Evolutionary conservation across 1,139 yeast species (phyloP).

Genomic region (Candida dubliniensis): DNA sequence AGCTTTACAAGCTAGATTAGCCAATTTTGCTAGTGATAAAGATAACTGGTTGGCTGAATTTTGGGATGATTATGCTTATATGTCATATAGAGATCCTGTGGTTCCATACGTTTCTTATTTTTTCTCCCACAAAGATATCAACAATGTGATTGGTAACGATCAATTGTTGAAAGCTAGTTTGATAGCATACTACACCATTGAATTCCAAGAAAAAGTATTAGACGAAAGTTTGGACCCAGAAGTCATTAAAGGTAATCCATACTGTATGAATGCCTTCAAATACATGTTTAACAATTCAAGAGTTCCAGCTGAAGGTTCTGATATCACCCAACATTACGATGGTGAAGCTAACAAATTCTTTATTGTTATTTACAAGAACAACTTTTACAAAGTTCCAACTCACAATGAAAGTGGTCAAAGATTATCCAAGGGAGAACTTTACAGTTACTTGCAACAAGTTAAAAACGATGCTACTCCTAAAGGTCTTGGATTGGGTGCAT

Average conservation of each 20-base stretch:
- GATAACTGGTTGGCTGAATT: slow-evolving; percentile 90
- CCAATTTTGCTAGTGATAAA: slow-evolving; percentile 55
- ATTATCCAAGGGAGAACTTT: slow-evolving; percentile 61
- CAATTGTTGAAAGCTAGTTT: slow-evolving; percentile 75
- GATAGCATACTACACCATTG: slow-evolving; percentile 54
- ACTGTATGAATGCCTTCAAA: slow-evolving; percentile 91
- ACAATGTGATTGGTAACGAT: slow-evolving; percentile 57
- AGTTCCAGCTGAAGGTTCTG: slow-evolving; percentile 63
- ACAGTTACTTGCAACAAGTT: slow-evolving; percentile 62
- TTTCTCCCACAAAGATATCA: slow-evolving; percentile 73
- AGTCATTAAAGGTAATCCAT: slow-evolving; percentile 75
- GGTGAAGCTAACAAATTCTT: slow-evolving; percentile 66
- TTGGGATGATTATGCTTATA: slow-evolving; percentile 95
- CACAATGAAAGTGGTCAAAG: slow-evolving; percentile 56
- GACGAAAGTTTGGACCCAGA: slow-evolving; percentile 72
- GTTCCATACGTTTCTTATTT: slow-evolving; percentile 93
- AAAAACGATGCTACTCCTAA: slow-evolving; percentile 35
- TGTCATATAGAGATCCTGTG: slow-evolving; percentile 89
- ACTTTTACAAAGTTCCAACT: slow-evolving; percentile 79
- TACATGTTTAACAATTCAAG: slow-evolving; percentile 91
- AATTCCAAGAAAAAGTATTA: slow-evolving; percentile 57
- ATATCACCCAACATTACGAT: slow-evolving; percentile 53
- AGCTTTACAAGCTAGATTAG: slow-evolving; percentile 65
- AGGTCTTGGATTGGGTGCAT: slow-evolving; percentile 66
- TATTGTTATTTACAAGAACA: slow-evolving; percentile 71